phyloP scores from a whole-genome alignment of 176 grass and related monocot species.

The Cymbopogon citratus region DNA sequence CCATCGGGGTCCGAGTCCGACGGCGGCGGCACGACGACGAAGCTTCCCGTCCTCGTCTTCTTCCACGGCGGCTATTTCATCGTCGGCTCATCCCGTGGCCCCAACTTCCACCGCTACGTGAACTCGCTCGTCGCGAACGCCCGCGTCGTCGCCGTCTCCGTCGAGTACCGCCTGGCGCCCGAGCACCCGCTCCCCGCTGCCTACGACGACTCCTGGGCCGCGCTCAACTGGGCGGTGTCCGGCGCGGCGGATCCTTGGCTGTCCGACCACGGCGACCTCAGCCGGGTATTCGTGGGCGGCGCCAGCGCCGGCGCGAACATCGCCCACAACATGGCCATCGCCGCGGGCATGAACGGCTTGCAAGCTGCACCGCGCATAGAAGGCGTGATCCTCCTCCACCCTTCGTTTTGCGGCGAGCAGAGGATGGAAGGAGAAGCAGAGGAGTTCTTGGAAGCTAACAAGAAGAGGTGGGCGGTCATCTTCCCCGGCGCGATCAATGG shows the following conservation, averaged over 20 bases:
- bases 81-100: constrained; percentile 22
- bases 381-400: constrained; percentile 32
- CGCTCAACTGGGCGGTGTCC: constrained; percentile 42
- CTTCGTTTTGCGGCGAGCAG: constrained; percentile 26
- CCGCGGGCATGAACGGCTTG: neutral
- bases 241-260: constrained; percentile 46
- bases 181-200: constrained; percentile 55
- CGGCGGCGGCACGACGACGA: neutral
- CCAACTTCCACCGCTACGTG: constrained; percentile 27
- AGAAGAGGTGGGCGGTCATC: constrained; percentile 30
- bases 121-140: constrained; percentile 38
- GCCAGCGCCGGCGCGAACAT: constrained; percentile 66
- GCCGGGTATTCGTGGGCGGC: constrained; percentile 51
- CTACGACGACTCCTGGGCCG: constrained; percentile 57
- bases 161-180: constrained; percentile 58
- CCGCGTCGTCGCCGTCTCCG: constrained; percentile 42
- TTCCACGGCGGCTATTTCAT: constrained; percentile 66
- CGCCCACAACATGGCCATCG: constrained; percentile 44
- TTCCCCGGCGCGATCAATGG: constrained; percentile 22
- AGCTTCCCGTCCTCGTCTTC: constrained; percentile 42
- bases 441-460: neutral
- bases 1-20: neutral
- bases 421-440: neutral
- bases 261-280: constrained; percentile 40
- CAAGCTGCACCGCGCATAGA: neutral